Conservation (phyloP, 1,139 yeast genomes). For the Protomyces pachydermus region DNA sequence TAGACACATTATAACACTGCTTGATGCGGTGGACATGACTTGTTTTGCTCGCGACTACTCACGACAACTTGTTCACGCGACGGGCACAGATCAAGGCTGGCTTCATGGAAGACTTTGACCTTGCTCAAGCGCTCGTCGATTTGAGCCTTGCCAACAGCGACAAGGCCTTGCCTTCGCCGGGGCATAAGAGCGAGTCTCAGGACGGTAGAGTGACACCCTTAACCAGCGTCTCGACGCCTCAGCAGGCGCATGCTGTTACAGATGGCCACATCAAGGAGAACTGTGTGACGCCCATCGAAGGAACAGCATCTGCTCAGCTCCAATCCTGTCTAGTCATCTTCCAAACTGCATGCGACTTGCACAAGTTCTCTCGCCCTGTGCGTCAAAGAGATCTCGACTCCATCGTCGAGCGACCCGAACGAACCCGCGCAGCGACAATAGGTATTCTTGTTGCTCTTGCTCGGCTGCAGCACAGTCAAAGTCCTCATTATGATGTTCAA, state of each 20-base stretch:
- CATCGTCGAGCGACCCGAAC: conserved; percentile 79
- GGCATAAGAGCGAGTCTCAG: neutral
- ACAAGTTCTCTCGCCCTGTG: conserved; percentile 65
- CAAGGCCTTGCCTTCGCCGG: neutral
- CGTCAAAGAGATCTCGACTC: conserved; percentile 62
- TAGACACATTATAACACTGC: too few relatives aligned
- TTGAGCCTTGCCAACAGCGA: neutral
- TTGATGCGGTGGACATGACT: too few relatives aligned
- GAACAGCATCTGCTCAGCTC: neutral
- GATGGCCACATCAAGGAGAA: neutral
- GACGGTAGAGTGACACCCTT: neutral
- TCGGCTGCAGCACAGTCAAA: conserved; percentile 45
- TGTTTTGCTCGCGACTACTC: too few relatives aligned
- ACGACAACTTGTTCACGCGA: too few relatives aligned
- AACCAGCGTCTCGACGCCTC: neutral
- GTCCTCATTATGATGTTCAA: conserved; percentile 3
- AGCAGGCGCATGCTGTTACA: neutral
- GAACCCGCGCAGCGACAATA: conserved; percentile 67
- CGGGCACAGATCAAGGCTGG: too few relatives aligned
- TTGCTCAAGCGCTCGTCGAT: neutral
- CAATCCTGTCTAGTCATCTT: conserved; percentile 11
- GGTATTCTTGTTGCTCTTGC: conserved; percentile 61
- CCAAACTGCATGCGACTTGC: conserved; percentile 35
- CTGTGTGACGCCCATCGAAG: neutral
- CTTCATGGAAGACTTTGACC: neutral